Percentiles rank a stretch among this genome's conserved stretches.
Evolutionary conservation across 1,284 basidiomycete species (phyloP).

Genomic region (Cutaneotrichosporon arboriforme): DNA sequence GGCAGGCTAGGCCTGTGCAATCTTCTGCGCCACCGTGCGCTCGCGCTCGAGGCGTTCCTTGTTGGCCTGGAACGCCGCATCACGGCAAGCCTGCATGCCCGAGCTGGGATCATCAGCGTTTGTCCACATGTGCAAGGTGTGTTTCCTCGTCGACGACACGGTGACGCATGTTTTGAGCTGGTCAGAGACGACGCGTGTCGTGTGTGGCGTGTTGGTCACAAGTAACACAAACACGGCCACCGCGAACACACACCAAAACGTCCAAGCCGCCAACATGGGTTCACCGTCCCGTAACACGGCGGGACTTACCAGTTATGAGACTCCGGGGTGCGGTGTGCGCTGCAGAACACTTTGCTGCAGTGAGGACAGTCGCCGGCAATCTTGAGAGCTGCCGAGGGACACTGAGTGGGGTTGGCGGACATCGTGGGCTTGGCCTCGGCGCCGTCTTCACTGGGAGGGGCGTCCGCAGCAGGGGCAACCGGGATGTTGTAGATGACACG

Average conservation of each 20-base stretch:
- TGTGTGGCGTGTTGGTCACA: no score
- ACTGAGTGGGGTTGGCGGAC: constrained; percentile 44
- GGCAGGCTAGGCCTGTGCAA: constrained; percentile 41
- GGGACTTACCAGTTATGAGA: constrained; percentile 49
- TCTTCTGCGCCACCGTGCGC: constrained; percentile 47
- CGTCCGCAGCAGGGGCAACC: constrained; percentile 19
- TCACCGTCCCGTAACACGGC: background rate
- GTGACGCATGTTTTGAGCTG: background rate
- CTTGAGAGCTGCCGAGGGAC: constrained; percentile 45
- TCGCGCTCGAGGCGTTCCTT: constrained; percentile 49
- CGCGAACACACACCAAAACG: background rate
- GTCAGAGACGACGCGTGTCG: background rate
- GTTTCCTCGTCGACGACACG: no score
- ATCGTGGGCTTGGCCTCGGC: constrained; percentile 24
- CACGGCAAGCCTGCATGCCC: constrained; percentile 47
- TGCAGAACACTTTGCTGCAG: constrained; percentile 47
- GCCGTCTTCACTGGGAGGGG: constrained; percentile 16
- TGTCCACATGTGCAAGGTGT: no score
- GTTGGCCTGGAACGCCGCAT: constrained; percentile 50
- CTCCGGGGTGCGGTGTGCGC: constrained; percentile 48
- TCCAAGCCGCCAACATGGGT: background rate
- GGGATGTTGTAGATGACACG: constrained; percentile 48
- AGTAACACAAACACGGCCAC: no score
- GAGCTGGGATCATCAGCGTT: constrained; percentile 28
- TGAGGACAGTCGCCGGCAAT: constrained; percentile 50